Evolutionary conservation across 1,284 basidiomycete species (phyloP), one percentile per base, ranked within the genome.

Genomic region (Ganoderma resinaceum): DNA sequence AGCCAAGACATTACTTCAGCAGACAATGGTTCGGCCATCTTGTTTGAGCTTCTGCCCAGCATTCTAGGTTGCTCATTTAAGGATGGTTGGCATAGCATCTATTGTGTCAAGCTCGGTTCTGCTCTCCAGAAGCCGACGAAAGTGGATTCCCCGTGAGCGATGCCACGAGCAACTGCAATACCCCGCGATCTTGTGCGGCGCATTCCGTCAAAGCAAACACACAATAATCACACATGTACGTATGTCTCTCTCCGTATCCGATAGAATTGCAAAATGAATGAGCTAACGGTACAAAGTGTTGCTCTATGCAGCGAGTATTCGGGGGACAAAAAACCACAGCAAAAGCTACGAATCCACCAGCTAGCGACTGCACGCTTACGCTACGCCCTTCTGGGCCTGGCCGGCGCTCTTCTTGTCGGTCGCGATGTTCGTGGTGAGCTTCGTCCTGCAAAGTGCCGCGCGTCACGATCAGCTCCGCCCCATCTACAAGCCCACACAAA

Each of bases 401-500:
- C 82, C 82, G 29, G 79, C 81, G 72, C 72, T 79, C 62, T 73
- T 72, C 65, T 65, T 67, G 72, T 84, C 81, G 37, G 79, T 80
- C 20, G 78, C 77, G 70, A 83, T 80, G 76, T 83, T 82, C 61
- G 73, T 82, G 55, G 42, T 76, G 23, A 83, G 76, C 74, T 83
- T 83, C 55, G 46, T 66, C 66, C 70, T 70, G 64, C 35, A 49
- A 49, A 4, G 16, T 3, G 37, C 35, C 11, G 38, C 12, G 20
- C n/a, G n/a, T n/a, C n/a, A 16, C 12, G 33, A 23, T 43, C 62
- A 66, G 38, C 42, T 37, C 57, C 6, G n/a, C 35, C 20, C 38
- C 26, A 29, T 20, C 3, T 14, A 18, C 20, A 53, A 37, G 3
- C 43, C 5, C 6, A 43, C 20, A 49, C 3, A n/a, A 3, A 31